phyloP scores from a whole-genome alignment of 2,329 filamentous ascomycete species.

The Cladophialophora bantiana region DNA sequence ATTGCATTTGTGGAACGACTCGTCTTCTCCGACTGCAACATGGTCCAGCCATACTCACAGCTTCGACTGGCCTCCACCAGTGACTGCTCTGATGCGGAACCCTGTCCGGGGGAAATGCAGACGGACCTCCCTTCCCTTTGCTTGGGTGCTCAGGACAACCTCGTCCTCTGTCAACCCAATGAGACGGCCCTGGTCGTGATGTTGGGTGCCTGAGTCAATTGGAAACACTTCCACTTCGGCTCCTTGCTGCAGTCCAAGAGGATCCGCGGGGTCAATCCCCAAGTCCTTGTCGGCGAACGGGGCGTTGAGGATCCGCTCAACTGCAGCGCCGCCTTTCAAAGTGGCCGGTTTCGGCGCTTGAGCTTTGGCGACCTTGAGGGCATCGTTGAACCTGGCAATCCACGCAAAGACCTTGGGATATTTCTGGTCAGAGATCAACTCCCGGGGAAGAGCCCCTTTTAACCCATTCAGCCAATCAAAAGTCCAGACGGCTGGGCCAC shows the following conservation, averaged over 20 bases:
- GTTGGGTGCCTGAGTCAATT: conserved; percentile 66
- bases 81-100: conserved; percentile 41
- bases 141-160: conserved; percentile 64
- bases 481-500: conserved; percentile 62
- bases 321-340: conserved; percentile 63
- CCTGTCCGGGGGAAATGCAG: conserved; percentile 66
- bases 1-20: conserved; percentile 11
- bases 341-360: conserved; percentile 50
- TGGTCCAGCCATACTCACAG: conserved; percentile 23
- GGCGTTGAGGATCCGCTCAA: conserved; percentile 54
- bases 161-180: conserved; percentile 61
- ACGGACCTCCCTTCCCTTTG: conserved; percentile 54
- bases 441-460: conserved; percentile 61
- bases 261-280: conserved; percentile 59
- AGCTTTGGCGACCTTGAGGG: conserved; percentile 53
- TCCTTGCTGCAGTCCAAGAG: conserved; percentile 61
- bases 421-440: conserved; percentile 58
- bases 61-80: conserved; percentile 23
- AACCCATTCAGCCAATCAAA: conserved; percentile 70
- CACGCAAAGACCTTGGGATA: conserved; percentile 70
- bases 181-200: conserved; percentile 65
- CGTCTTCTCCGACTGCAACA: neutral
- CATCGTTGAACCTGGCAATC: conserved; percentile 66
- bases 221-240: conserved; percentile 66
- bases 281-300: conserved; percentile 56